Conservation (phyloP, 192 early-diverging fungal species). For the Coemansia sp. region DNA sequence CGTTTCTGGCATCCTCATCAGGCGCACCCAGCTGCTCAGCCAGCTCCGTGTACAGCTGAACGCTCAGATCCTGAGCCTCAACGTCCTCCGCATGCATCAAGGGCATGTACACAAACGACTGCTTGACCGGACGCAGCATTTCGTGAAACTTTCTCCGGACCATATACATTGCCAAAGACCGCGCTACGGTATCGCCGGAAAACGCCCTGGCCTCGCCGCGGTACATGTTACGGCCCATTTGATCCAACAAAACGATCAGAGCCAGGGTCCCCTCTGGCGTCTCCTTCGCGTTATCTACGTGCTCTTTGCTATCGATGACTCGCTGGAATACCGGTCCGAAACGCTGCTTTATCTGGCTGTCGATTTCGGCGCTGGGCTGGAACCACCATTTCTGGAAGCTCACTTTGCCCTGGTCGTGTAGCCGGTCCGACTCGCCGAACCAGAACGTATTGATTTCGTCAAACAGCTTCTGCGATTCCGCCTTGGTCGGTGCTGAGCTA, state of each 20-base stretch:
- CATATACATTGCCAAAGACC: constrained; percentile 56
- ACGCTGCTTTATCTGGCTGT: constrained; percentile 32
- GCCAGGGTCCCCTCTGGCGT: constrained; percentile 49
- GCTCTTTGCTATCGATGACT: constrained; percentile 24
- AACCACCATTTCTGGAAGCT: constrained; percentile 58
- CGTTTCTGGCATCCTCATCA: constrained; percentile 34
- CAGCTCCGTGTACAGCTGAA: constrained; percentile 55
- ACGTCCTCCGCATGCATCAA: constrained; percentile 66
- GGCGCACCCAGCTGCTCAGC: constrained; percentile 39
- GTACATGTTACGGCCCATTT: constrained; percentile 68
- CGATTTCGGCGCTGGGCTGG: constrained; percentile 28
- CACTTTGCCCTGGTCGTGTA: constrained; percentile 35
- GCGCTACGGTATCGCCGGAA: constrained; percentile 56
- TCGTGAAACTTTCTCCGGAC: constrained; percentile 54
- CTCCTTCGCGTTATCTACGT: constrained; percentile 42
- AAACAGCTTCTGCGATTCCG: constrained; percentile 40
- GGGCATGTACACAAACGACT: constrained; percentile 61
- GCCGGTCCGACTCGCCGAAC: constrained; percentile 50
- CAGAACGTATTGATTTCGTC: constrained; percentile 45
- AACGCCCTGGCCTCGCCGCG: constrained; percentile 60
- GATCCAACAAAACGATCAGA: constrained; percentile 61
- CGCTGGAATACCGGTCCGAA: constrained; percentile 22
- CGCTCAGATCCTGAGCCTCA: constrained; percentile 60
- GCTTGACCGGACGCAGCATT: constrained; percentile 56
- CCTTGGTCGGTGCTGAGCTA: constrained; percentile 17